Percentiles rank a stretch among this genome's conserved stretches.
Conservation (phyloP, 2,329 filamentous ascomycete genomes). For the Curvularia verruculosa region DNA sequence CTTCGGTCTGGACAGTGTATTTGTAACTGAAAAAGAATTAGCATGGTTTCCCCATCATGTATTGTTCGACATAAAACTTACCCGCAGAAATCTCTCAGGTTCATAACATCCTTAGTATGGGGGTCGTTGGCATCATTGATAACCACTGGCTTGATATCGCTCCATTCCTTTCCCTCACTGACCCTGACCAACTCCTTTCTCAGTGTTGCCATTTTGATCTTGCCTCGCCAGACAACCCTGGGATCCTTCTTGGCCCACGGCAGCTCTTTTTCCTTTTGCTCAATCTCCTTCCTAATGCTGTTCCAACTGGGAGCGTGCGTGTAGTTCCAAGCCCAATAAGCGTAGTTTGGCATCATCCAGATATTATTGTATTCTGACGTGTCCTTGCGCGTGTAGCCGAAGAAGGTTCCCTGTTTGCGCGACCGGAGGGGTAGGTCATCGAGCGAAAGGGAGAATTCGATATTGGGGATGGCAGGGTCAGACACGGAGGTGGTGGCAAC, state of each 20-base stretch:
- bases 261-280: conserved; percentile 26
- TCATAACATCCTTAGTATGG: conserved; percentile 45
- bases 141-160: conserved; percentile 43
- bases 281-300: conserved; percentile 39
- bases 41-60: not conserved
- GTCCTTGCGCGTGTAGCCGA: conserved; percentile 42
- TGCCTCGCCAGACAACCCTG: conserved; percentile 42
- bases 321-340: conserved; percentile 46
- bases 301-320: conserved; percentile 46
- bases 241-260: conserved; percentile 41
- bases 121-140: conserved; percentile 41
- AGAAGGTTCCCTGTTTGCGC: conserved; percentile 33
- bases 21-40: conserved; percentile 51
- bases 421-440: conserved; percentile 43
- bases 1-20: conserved; percentile 61
- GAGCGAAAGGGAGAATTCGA: conserved; percentile 42
- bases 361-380: conserved; percentile 36
- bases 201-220: conserved; percentile 42
- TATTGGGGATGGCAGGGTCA: conserved; percentile 38
- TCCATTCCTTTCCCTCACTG: conserved; percentile 40
- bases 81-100: conserved; percentile 42
- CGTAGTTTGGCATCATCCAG: conserved; percentile 47
- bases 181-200: conserved; percentile 38
- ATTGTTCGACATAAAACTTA: conserved; percentile 15
- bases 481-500: conserved; percentile 33